Percentiles rank a stretch among this genome's conserved stretches.
Conservation (phyloP, 177 flowering plant genomes). For the Tripterygium wilfordii region DNA sequence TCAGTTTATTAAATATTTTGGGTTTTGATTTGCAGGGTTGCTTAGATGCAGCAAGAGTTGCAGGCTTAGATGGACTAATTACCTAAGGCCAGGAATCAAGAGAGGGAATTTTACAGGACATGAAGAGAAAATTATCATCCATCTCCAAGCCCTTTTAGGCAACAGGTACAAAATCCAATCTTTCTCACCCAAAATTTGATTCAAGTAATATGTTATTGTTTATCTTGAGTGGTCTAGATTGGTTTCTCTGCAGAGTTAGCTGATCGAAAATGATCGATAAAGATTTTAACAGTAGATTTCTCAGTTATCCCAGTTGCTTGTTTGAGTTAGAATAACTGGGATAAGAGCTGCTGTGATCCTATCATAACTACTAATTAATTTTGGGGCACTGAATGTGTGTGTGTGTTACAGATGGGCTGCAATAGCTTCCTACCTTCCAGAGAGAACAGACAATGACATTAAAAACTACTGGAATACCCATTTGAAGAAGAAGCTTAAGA, state of each 20-base stretch:
- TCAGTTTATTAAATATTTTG: too few species aligned
- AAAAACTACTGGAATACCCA: conserved; percentile 70
- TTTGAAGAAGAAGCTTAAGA: conserved; percentile 54
- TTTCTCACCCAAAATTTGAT: background rate
- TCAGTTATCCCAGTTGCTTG: too few species aligned
- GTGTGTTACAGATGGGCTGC: conserved; percentile 76
- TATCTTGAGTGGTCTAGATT: background rate
- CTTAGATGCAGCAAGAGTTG: conserved; percentile 72
- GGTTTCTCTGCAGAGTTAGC: background rate
- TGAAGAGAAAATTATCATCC: conserved; percentile 78
- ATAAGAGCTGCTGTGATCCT: background rate
- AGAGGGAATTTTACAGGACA: conserved; percentile 71
- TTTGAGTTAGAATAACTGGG: too few species aligned
- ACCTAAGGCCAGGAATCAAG: conserved; percentile 75
- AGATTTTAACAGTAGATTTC: background rate
- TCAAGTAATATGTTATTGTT: background rate
- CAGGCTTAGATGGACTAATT: conserved; percentile 85
- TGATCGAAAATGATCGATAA: background rate
- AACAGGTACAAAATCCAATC: conserved; percentile 62
- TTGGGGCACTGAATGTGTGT: too few species aligned
- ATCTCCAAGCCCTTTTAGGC: conserved; percentile 81
- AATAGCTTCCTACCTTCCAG: conserved; percentile 64
- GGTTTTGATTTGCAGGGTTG: conserved; percentile 62
- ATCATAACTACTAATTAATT: background rate
- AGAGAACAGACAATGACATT: conserved; percentile 62